Evolutionary conservation across 257 asterid species (phyloP).

Genomic region (Nicotiana otophora): DNA sequence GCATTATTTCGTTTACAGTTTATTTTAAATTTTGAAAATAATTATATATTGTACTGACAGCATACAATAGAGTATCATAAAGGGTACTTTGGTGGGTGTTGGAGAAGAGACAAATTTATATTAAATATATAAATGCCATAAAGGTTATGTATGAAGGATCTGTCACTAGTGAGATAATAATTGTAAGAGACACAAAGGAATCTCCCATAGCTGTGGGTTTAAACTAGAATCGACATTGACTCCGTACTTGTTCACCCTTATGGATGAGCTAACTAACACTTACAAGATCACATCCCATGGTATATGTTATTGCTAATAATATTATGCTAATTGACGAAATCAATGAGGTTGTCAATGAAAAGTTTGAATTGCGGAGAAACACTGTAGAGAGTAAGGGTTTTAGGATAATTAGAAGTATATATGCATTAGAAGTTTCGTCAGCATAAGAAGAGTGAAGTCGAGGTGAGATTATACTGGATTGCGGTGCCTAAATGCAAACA

Average conservation of each 20-base stretch:
- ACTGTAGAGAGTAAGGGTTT: background rate
- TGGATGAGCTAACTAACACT: background rate
- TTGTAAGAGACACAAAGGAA: background rate
- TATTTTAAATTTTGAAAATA: background rate
- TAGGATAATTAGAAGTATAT: background rate
- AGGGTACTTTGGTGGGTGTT: background rate
- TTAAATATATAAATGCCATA: background rate
- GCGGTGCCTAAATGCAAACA: background rate
- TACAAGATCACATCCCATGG: background rate
- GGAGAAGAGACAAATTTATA: background rate
- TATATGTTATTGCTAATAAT: background rate
- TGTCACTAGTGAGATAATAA: background rate
- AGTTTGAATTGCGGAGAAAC: background rate
- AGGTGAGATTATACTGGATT: background rate
- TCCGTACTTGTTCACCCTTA: background rate
- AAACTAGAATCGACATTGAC: background rate
- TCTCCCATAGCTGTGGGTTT: background rate
- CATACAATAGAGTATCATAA: background rate
- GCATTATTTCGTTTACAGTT: background rate
- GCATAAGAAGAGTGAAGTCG: background rate
- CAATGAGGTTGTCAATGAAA: background rate
- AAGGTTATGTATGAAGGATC: background rate
- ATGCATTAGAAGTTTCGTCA: background rate
- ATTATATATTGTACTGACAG: background rate
- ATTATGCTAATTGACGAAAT: background rate